A percentile compares a stretch with the other conserved stretches of the same genome.
Evolutionary conservation across 208 protist species (phyloP).

Genomic region (Crithidia expoeki): DNA sequence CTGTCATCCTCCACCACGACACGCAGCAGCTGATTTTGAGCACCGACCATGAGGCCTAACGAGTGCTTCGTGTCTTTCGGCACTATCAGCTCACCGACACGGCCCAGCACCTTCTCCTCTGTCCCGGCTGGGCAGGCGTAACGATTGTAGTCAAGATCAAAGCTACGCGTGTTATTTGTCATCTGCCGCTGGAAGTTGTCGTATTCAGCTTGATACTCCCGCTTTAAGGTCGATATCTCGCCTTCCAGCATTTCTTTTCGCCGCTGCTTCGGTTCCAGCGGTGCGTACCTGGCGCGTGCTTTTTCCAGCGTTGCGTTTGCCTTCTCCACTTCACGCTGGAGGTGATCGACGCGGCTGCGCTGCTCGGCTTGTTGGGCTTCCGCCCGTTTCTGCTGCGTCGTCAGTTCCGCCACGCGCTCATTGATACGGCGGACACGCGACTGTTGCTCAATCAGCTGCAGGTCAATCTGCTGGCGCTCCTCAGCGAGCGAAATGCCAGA

Average conservation of each 20-base stretch:
- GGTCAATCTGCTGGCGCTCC: constrained; percentile 68
- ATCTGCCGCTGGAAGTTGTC: constrained; percentile 69
- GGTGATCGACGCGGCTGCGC: constrained; percentile 27
- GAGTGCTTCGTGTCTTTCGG: constrained; percentile 70
- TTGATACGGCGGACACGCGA: constrained; percentile 47
- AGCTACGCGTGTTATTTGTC: constrained; percentile 40
- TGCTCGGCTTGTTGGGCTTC: constrained; percentile 53
- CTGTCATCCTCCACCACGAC: constrained; percentile 95
- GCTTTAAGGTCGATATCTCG: constrained; percentile 48
- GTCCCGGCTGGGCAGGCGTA: constrained; percentile 41
- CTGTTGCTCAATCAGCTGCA: constrained; percentile 58
- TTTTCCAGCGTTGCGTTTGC: constrained; percentile 45
- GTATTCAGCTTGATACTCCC: constrained; percentile 61
- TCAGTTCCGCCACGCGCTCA: constrained; percentile 56
- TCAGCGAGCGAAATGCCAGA: constrained; percentile 82
- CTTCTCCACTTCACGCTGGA: constrained; percentile 36
- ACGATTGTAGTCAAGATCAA: constrained; percentile 78
- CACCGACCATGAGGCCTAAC: constrained; percentile 94
- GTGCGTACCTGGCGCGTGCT: constrained; percentile 35
- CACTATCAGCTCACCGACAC: constrained; percentile 95
- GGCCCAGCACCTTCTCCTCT: constrained; percentile 78
- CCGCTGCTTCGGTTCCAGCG: constrained; percentile 45
- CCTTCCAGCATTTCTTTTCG: constrained; percentile 46
- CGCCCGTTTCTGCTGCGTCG: constrained; percentile 46
- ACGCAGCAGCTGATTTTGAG: constrained; percentile 92